phyloP scores from a whole-genome alignment of 805 yeast species.

The Barnettozyma pratensis region DNA sequence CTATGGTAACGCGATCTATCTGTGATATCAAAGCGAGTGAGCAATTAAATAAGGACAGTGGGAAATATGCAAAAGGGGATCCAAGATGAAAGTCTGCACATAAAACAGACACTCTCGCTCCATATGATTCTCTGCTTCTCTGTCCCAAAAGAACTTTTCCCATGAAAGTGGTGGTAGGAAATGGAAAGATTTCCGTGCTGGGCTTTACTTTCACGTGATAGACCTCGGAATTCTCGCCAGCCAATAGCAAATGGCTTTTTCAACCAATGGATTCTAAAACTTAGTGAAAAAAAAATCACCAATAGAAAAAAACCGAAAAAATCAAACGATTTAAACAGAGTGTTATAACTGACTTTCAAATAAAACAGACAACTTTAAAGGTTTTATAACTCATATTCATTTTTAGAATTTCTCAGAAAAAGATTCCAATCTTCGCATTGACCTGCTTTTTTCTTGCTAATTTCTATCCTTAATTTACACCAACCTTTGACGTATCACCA shows the following conservation, averaged over 20 bases:
- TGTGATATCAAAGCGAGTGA: no score
- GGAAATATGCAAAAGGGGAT: no score
- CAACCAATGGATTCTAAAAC: slow-evolving; percentile 7
- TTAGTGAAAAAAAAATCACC: slow-evolving; percentile 6
- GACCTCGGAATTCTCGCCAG: slow-evolving; percentile 1
- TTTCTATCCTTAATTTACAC: background rate
- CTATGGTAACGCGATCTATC: background rate
- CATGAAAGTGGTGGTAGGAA: background rate
- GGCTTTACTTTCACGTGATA: background rate
- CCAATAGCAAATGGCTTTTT: slow-evolving; percentile 13
- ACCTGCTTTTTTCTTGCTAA: background rate
- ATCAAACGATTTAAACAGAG: slow-evolving; percentile 8
- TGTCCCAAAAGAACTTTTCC: background rate
- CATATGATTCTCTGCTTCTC: background rate
- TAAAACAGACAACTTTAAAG: background rate
- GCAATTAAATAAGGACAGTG: no score
- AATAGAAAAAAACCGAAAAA: slow-evolving; percentile 9
- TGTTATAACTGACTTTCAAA: no score
- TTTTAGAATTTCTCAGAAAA: background rate
- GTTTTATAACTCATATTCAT: background rate
- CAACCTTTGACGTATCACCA: background rate
- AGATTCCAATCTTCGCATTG: background rate
- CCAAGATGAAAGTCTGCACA: no score
- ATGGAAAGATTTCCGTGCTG: background rate
- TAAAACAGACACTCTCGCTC: no score